These are phyloP conservation scores for Blepharisma undulans DNA, from an alignment of 169 alveolate species.

Conservation along the genomic window DNA sequence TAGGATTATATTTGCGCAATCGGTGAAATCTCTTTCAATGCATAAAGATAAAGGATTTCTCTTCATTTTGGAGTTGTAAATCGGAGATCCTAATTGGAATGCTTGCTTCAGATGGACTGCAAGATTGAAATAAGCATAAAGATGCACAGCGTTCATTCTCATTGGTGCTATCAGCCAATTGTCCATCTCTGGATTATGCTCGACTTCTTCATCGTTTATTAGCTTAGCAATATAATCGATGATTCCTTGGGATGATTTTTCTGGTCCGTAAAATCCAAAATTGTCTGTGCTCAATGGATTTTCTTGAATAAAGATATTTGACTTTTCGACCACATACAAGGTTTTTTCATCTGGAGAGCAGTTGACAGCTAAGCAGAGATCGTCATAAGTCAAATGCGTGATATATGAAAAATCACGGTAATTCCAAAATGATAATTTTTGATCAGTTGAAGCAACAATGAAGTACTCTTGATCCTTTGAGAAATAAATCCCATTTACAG, in stretches of 20 bases:
- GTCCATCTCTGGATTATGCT: not conserved
- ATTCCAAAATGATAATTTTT: not conserved
- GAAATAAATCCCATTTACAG: not conserved
- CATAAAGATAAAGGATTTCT: not conserved
- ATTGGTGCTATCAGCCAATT: not conserved
- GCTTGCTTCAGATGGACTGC: not conserved
- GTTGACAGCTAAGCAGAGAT: not conserved
- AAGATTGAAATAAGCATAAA: not conserved
- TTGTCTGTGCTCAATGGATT: conserved; percentile 6
- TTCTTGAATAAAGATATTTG: not conserved
- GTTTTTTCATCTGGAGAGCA: not conserved
- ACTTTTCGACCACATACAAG: not conserved
- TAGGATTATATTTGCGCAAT: not conserved
- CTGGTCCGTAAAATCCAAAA: not conserved
- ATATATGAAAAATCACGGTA: not conserved
- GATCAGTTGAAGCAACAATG: not conserved
- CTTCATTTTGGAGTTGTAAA: not conserved
- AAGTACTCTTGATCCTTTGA: not conserved
- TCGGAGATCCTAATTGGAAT: not conserved
- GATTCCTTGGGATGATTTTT: not conserved
- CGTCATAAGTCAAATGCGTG: not conserved
- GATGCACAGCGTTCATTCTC: not conserved
- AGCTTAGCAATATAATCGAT: not conserved
- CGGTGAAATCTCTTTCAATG: not conserved
- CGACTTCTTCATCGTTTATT: not conserved